These are phyloP conservation scores for Ensete glaucum DNA, from an alignment of 176 grass and related monocot species.

Conservation along the genomic window DNA sequence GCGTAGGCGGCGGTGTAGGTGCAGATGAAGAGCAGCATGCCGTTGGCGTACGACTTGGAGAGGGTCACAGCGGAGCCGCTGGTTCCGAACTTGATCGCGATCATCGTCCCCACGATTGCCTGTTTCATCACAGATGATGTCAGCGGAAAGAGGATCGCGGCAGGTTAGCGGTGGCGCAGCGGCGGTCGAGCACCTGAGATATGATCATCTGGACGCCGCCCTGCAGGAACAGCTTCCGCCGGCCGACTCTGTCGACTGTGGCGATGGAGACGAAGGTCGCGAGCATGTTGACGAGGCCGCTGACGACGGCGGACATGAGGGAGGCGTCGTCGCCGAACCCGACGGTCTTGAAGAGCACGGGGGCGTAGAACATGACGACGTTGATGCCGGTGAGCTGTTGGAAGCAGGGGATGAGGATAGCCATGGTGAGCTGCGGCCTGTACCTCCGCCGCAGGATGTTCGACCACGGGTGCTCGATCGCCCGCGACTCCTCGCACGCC, in stretches of 20 bases:
- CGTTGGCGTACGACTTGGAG: neutral
- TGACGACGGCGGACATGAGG: slow-evolving; percentile 65
- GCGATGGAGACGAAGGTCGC: slow-evolving; percentile 36
- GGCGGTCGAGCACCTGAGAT: slow-evolving; percentile 23
- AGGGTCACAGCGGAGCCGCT: slow-evolving; percentile 19
- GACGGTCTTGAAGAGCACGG: slow-evolving; percentile 52
- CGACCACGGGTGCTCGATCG: slow-evolving; percentile 43
- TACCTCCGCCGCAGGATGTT: slow-evolving; percentile 41
- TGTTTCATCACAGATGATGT: neutral
- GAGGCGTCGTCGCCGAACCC: slow-evolving; percentile 49
- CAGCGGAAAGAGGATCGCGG: neutral
- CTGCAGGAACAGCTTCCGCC: slow-evolving; percentile 41
- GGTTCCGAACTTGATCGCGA: slow-evolving; percentile 36
- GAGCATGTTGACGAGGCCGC: slow-evolving; percentile 53
- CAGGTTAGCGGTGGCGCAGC: neutral
- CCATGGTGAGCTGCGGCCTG: slow-evolving; percentile 53
- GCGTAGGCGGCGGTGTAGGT: neutral
- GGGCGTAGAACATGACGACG: slow-evolving; percentile 76
- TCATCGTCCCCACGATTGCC: slow-evolving; percentile 31
- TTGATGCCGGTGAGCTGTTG: slow-evolving; percentile 68
- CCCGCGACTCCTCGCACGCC: slow-evolving; percentile 40
- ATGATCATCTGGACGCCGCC: slow-evolving; percentile 45
- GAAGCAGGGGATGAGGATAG: slow-evolving; percentile 53
- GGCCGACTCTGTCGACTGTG: slow-evolving; percentile 42
- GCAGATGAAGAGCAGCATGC: neutral